These are phyloP conservation scores for Chytriomyces sp. DNA, from an alignment of 192 early-diverging fungal species.

Conservation along the genomic window DNA sequence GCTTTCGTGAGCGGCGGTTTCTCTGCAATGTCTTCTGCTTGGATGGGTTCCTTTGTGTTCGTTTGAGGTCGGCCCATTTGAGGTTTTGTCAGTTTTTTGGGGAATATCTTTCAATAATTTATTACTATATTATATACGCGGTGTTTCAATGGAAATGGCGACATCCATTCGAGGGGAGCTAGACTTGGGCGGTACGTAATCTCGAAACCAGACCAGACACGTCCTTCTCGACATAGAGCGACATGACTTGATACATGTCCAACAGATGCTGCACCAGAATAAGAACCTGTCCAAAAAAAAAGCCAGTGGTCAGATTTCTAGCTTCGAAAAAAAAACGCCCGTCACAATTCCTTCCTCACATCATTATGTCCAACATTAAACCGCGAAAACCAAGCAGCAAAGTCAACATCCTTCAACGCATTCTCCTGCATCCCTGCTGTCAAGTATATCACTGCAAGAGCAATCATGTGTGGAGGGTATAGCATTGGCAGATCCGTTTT, in stretches of 20 bases:
- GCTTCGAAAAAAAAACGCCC: not conserved
- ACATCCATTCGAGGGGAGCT: too few species aligned
- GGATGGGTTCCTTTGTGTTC: too few species aligned
- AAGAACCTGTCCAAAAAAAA: conserved; percentile 53
- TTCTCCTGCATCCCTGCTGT: conserved; percentile 35
- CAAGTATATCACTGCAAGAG: conserved; percentile 60
- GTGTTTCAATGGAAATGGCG: too few species aligned
- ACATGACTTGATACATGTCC: conserved; percentile 63
- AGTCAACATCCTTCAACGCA: conserved; percentile 40
- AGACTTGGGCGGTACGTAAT: too few species aligned
- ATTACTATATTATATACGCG: too few species aligned
- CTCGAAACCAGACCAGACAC: too few species aligned
- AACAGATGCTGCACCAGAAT: conserved; percentile 80
- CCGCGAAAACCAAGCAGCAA: conserved; percentile 80
- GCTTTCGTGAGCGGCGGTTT: too few species aligned
- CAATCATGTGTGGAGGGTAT: conserved; percentile 89
- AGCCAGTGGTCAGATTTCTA: not conserved
- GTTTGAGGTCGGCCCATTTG: too few species aligned
- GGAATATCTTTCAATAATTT: too few species aligned
- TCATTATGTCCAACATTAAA: conserved; percentile 81
- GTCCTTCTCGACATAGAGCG: not conserved
- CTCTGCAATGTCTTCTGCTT: too few species aligned
- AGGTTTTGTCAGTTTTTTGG: too few species aligned
- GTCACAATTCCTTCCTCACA: conserved; percentile 44
- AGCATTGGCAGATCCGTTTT: conserved; percentile 79